Percentiles rank a stretch among this genome's conserved stretches.
These are phyloP conservation scores for Monosporascus sp. DNA, from an alignment of 2,329 filamentous ascomycete species.

Conservation along the genomic window DNA sequence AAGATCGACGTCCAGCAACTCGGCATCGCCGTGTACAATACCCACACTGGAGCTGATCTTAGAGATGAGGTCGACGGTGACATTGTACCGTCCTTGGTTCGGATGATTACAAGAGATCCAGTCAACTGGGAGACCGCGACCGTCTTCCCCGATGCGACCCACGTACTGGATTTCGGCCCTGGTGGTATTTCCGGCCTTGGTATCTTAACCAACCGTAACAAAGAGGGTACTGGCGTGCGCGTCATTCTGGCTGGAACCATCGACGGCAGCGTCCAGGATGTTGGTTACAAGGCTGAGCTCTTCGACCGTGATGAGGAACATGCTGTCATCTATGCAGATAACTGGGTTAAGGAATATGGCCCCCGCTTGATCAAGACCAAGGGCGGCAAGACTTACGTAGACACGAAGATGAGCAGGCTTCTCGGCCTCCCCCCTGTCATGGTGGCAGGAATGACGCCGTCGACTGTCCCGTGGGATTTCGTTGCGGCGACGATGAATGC, in stretches of 20 bases:
- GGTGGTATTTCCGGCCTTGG: constrained; percentile 95
- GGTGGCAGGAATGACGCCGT: constrained; percentile 91
- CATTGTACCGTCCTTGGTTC: constrained; percentile 79
- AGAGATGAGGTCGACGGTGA: constrained; percentile 66
- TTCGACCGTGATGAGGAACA: constrained; percentile 96
- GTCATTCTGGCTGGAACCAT: constrained; percentile 94
- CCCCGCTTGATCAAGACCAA: constrained; percentile 90
- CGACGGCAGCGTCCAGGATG: constrained; percentile 81
- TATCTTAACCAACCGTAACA: constrained; percentile 95
- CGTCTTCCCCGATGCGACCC: constrained; percentile 82
- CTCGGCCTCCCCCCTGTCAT: constrained; percentile 82
- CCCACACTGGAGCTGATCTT: constrained; percentile 81
- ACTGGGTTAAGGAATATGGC: constrained; percentile 97
- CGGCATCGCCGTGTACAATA: constrained; percentile 84
- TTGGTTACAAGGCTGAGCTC: constrained; percentile 96
- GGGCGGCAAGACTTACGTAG: constrained; percentile 82
- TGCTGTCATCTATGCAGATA: constrained; percentile 88
- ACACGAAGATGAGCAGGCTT: constrained; percentile 92
- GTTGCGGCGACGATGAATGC: constrained; percentile 90
- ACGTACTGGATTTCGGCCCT: constrained; percentile 94
- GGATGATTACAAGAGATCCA: constrained; percentile 89
- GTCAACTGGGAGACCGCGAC: constrained; percentile 97
- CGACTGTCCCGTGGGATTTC: constrained; percentile 86
- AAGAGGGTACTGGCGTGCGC: constrained; percentile 94
- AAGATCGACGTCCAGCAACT: constrained; percentile 69